phyloP scores from a whole-genome alignment of 2,329 filamentous ascomycete genomes.

The Rhynchosporium secalis region DNA sequence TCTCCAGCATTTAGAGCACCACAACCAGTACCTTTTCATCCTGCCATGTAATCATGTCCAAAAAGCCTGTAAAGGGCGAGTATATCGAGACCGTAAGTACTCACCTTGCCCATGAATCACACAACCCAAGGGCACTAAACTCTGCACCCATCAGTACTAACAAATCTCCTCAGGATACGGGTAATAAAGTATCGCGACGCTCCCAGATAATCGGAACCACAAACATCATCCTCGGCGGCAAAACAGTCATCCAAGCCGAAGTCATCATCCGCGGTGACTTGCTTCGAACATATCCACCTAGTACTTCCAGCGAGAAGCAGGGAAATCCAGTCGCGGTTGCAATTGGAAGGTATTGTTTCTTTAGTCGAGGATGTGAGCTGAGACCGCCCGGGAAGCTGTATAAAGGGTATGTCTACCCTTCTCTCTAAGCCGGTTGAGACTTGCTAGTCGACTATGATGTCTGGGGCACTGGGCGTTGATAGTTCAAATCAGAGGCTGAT shows the following conservation, averaged over 20 bases:
- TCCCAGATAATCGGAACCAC: conserved; percentile 91
- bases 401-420: conserved; percentile 55
- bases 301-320: conserved; percentile 40
- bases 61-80: conserved; percentile 79
- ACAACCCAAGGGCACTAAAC: background rate
- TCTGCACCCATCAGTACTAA: background rate
- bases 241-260: conserved; percentile 92
- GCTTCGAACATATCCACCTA: conserved; percentile 55
- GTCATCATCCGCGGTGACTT: conserved; percentile 93
- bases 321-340: conserved; percentile 62
- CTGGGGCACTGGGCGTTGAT: conserved; percentile 4
- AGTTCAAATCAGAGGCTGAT: background rate
- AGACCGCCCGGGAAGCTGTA: conserved; percentile 82
- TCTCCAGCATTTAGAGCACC: background rate
- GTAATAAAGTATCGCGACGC: conserved; percentile 95
- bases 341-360: conserved; percentile 89
- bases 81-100: conserved; percentile 91
- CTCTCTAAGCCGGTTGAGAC: conserved; percentile 10
- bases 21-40: background rate
- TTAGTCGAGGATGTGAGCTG: conserved; percentile 75
- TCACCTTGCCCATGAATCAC: background rate
- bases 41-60: conserved; percentile 58
- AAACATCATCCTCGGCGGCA: conserved; percentile 96
- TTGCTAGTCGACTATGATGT: background rate
- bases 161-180: conserved; percentile 69